Evolutionary conservation across 2,329 filamentous ascomycete genomes (phyloP).

Genomic region (Ascochyta rabiei): DNA sequence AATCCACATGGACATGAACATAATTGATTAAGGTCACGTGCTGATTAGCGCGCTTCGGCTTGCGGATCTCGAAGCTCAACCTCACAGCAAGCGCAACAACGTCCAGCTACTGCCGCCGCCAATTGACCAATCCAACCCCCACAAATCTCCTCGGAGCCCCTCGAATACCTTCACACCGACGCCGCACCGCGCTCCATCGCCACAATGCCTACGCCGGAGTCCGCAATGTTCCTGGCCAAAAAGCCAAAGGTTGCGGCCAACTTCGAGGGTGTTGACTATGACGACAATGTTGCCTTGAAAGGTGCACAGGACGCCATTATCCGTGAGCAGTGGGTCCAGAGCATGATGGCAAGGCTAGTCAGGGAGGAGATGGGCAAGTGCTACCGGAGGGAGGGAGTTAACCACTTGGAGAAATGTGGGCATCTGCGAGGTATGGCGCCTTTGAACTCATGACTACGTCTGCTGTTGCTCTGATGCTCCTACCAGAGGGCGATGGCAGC

Average conservation of each 20-base stretch:
- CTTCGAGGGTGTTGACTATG: conserved; percentile 86
- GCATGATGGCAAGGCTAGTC: conserved; percentile 86
- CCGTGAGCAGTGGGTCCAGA: conserved; percentile 85
- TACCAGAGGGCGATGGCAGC: not conserved
- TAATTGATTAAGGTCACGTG: conserved; percentile 8
- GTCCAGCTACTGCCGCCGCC: conserved; percentile 14
- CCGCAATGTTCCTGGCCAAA: conserved; percentile 78
- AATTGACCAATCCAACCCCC: conserved; percentile 19
- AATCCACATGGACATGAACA: not conserved
- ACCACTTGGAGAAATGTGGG: conserved; percentile 88
- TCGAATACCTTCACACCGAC: not conserved
- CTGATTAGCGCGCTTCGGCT: conserved; percentile 4
- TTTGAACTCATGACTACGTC: not conserved
- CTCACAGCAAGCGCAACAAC: conserved; percentile 16
- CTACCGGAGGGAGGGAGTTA: conserved; percentile 82
- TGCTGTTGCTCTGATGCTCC: not conserved
- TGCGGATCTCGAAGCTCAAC: conserved; percentile 21
- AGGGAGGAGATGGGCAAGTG: conserved; percentile 85
- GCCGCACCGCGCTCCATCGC: conserved; percentile 16
- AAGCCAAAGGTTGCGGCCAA: conserved; percentile 83
- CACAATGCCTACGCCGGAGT: conserved; percentile 82
- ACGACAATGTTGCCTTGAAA: conserved; percentile 81
- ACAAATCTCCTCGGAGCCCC: conserved; percentile 5
- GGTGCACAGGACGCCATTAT: conserved; percentile 82
- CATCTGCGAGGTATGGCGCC: conserved; percentile 72